Evolutionary conservation across 352 stramenopile genomes (phyloP).

Genomic region (Phytophthora cajani): DNA sequence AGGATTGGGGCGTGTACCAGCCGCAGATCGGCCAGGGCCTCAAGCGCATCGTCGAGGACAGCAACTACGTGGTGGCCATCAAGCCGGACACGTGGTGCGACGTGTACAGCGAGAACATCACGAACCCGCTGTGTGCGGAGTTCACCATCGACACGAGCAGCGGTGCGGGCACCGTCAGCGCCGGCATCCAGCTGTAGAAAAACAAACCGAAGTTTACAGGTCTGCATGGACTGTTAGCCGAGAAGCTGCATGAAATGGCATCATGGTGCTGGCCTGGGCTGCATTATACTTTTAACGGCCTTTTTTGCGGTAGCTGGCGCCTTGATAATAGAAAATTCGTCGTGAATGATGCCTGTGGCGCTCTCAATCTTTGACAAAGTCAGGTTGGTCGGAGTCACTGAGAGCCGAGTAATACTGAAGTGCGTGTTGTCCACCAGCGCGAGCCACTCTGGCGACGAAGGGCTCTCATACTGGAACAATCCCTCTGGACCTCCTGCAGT

Average conservation of each 20-base stretch:
- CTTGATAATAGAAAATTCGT: conserved; percentile 42
- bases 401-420: conserved; percentile 8
- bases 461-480: conserved; percentile 34
- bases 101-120: conserved; percentile 53
- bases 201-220: neutral
- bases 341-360: neutral
- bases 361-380: neutral
- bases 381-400: too few species aligned
- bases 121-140: conserved; percentile 46
- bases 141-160: conserved; percentile 45
- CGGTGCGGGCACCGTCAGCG: conserved; percentile 22
- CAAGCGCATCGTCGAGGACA: conserved; percentile 57
- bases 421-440: conserved; percentile 36
- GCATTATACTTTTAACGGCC: neutral
- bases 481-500: conserved; percentile 42
- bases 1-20: conserved; percentile 69
- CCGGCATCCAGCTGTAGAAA: conserved; percentile 15
- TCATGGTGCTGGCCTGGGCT: neutral
- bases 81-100: conserved; percentile 76
- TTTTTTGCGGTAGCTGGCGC: neutral
- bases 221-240: neutral
- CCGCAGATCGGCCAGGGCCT: conserved; percentile 58
- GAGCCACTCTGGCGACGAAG: conserved; percentile 38
- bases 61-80: conserved; percentile 69
- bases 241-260: neutral